Base-by-base conservation (phyloP, 768 basidiomycete species). In the Saitozyma sp. region DNA sequence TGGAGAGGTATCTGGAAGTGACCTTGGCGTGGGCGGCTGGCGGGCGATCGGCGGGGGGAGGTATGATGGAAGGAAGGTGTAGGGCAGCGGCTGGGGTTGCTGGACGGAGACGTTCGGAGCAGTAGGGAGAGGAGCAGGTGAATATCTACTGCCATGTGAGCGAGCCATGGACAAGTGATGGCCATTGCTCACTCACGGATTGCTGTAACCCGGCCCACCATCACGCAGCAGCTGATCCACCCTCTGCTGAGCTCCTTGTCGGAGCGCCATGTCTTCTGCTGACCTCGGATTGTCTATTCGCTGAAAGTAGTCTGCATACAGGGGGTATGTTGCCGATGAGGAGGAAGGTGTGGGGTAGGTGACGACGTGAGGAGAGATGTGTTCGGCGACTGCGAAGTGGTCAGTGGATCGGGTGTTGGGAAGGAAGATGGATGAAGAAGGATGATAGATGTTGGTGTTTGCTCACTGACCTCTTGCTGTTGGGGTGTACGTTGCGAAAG, bases 401-500 rank as follows among this genome's bases (percentile, higher is more conserved):
- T 62, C 9, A 20, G 48, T 3, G 8, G 7, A 53, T 51, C 46
- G 58, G 54, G 50, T 55, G 19, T 6, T 17, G 9, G 14, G 39
- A 2, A 64, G 29, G 39, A 58, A 49, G n/a, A 1, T 17, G 29
- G 0, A 42, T 37, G 8, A 10, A 54, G 10, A 9, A 58, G 41
- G 50, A 45, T 40, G 17, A 52, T 43, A 20, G 17, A 13, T 29
- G 29, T 29, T 29, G 29, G 5, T 29, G 5, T 29, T 5, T 29
- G 17, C 38, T 14, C 8, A 39, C 76, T 59, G 41, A 79, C 78
- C 72, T 73, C 74, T 62, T 9, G 74, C 70, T 9, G 64, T 71
- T 2, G 78, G 78, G 0, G 69, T 63, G 54, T 79, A 73, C 14
- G 64, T 69, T 39, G 73, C 63, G 49, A 79, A 70, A 14, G 78